These are phyloP conservation scores for Psilocybe cubensis DNA, from an alignment of 768 basidiomycete species.

Conservation along the genomic window DNA sequence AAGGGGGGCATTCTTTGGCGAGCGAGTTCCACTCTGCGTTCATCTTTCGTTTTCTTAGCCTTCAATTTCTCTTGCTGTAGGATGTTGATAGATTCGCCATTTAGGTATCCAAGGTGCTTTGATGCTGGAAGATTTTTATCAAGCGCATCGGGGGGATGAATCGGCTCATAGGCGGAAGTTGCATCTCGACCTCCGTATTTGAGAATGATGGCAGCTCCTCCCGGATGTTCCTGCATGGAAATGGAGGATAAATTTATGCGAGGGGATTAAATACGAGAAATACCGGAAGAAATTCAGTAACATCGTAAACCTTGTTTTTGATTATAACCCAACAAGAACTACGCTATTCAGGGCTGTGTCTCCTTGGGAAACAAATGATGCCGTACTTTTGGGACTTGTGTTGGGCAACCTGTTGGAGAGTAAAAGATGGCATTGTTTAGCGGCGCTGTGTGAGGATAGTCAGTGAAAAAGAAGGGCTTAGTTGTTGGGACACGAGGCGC, in stretches of 20 bases:
- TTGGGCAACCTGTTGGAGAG: constrained; percentile 60
- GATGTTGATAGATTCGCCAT: constrained; percentile 42
- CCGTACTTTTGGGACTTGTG: constrained; percentile 59
- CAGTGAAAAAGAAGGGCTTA: constrained; percentile 6
- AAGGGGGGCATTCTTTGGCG: constrained; percentile 66
- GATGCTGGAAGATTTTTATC: constrained; percentile 69
- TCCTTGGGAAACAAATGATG: not conserved
- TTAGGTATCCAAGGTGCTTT: constrained; percentile 74
- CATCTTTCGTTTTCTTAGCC: constrained; percentile 66
- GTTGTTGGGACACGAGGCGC: constrained; percentile 10
- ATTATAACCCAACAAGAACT: constrained; percentile 90
- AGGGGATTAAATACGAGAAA: constrained; percentile 15
- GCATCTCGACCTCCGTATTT: constrained; percentile 87
- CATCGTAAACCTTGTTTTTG: constrained; percentile 80
- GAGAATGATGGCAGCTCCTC: constrained; percentile 81
- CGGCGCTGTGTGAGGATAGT: constrained; percentile 13
- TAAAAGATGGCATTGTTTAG: constrained; percentile 43
- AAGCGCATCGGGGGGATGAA: constrained; percentile 85
- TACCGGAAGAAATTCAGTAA: constrained; percentile 77
- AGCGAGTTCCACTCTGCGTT: constrained; percentile 67
- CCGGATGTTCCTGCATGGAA: constrained; percentile 66
- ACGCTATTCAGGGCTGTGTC: constrained; percentile 11
- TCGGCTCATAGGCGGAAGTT: constrained; percentile 74
- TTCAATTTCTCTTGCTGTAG: constrained; percentile 40
- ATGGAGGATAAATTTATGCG: constrained; percentile 1